Evolutionary conservation across 768 basidiomycete genomes (phyloP), one percentile per base, ranked within the genome.

Genomic region (Leccinum boreale): DNA sequence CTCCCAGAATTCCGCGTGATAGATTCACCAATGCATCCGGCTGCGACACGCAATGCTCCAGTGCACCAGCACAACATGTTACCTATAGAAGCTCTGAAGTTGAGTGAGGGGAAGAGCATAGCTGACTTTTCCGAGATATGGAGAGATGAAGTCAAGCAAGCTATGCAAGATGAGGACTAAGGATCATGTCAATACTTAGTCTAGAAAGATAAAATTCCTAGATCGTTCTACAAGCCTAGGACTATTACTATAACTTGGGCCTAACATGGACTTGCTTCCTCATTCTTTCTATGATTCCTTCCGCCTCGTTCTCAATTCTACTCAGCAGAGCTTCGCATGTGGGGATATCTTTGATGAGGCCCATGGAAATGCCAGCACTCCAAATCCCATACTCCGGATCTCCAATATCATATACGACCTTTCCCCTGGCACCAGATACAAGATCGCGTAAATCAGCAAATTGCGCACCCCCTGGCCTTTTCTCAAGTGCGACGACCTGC

Each of bases 351-450:
- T 89, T 78, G 67, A 96, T 93, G 58, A 92, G 69, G 3, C 90
- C 90, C 53, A 87, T 66, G 8, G 74, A 71, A 58, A 89, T 74
- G 2, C 89, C 86, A 19, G 85, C 85, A 56, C 73, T 81, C 94
- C 94, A 96, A 50, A 96, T 87, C 4, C 94, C 95, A 64, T 86
- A 84, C 61, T 98, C 92, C 0, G 84, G 77, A 65, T 97, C 94
- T 8, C 95, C 94, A 2, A 70, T 81, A 67, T 92, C 91, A 68
- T 92, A 94, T 3, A 94, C 92, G 48, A 79, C 59, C 55, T 81
- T 80, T 58, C 92, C 85, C 63, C 91, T 79, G 23, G 74, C 79
- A 14, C 89, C 90, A 10, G 87, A 80, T 10, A 92, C 90, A 50
- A 92, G 81, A 39, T 94, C 84, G 17, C 85, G 80, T 14, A 96